Evolutionary conservation across 768 basidiomycete species (phyloP).

Genomic region (Kwoniella botswanensis): DNA sequence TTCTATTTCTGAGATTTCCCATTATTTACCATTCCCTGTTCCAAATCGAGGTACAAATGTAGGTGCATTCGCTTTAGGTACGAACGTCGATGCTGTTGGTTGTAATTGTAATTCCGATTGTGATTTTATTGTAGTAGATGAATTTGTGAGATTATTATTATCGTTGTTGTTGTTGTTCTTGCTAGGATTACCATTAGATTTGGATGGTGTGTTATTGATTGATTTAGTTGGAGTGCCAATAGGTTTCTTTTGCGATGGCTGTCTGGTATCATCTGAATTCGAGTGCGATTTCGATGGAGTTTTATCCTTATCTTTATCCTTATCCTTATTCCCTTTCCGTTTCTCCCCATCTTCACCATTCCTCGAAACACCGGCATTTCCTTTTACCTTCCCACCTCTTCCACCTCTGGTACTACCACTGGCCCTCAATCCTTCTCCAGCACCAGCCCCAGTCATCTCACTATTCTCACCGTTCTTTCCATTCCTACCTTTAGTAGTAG

Average conservation of each 20-base stretch:
- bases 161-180: conserved; percentile 2
- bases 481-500: conserved; percentile 14
- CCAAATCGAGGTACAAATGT: conserved; percentile 1
- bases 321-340: background rate
- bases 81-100: conserved; percentile 6
- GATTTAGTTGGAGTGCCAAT: background rate
- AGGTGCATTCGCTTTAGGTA: conserved; percentile 11
- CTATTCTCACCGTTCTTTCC: background rate
- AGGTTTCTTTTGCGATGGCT: background rate
- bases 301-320: background rate
- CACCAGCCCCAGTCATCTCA: background rate
- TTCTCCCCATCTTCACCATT: background rate
- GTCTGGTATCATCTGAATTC: too few species aligned
- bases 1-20: background rate
- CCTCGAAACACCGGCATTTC: background rate
- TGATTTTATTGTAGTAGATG: background rate
- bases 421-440: background rate
- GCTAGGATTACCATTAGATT: background rate
- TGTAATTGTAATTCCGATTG: conserved; percentile 10
- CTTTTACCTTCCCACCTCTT: conserved; percentile 7
- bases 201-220: background rate
- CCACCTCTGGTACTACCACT: background rate
- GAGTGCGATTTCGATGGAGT: background rate
- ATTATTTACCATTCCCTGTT: background rate
- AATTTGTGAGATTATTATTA: background rate